Conservation (phyloP, 2,329 filamentous ascomycete genomes). For the Mollisiaceae sp. region DNA sequence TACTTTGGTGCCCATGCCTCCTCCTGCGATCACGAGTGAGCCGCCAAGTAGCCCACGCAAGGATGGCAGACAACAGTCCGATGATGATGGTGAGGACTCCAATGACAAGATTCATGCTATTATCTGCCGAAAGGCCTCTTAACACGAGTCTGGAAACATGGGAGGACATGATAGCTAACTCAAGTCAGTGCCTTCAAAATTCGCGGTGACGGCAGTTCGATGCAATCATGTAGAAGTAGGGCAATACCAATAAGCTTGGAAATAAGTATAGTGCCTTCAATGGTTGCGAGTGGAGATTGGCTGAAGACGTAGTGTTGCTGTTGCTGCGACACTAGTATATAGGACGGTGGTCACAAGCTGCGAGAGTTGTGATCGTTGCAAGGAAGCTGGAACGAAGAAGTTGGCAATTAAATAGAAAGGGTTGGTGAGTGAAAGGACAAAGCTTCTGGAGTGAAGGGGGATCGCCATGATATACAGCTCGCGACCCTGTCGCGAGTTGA, state of each 20-base stretch:
- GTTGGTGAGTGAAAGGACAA: too few relatives aligned
- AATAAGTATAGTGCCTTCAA: too few relatives aligned
- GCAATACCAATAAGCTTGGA: not conserved
- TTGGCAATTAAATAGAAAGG: too few relatives aligned
- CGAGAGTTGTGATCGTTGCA: too few relatives aligned
- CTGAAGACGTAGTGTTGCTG: too few relatives aligned
- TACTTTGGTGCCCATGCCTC: conserved; percentile 9
- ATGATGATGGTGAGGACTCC: conserved; percentile 16
- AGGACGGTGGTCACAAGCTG: too few relatives aligned
- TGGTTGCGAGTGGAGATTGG: too few relatives aligned
- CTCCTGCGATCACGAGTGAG: conserved; percentile 11
- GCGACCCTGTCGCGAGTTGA: too few relatives aligned
- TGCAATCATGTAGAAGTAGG: not conserved
- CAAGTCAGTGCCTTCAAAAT: not conserved
- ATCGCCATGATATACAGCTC: too few relatives aligned
- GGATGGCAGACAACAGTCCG: conserved; percentile 7
- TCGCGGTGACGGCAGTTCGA: not conserved
- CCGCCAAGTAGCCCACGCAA: conserved; percentile 22
- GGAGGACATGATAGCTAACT: not conserved
- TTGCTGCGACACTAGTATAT: too few relatives aligned
- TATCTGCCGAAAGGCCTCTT: conserved; percentile 6
- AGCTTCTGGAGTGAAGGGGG: too few relatives aligned
- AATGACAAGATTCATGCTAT: conserved; percentile 20
- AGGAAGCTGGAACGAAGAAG: too few relatives aligned
- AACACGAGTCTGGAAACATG: not conserved